Percentiles rank a stretch among this genome's conserved stretches.
These are phyloP conservation scores for Hibiscus tridactylites DNA, from an alignment of 345 rosid species.

Conservation along the genomic window DNA sequence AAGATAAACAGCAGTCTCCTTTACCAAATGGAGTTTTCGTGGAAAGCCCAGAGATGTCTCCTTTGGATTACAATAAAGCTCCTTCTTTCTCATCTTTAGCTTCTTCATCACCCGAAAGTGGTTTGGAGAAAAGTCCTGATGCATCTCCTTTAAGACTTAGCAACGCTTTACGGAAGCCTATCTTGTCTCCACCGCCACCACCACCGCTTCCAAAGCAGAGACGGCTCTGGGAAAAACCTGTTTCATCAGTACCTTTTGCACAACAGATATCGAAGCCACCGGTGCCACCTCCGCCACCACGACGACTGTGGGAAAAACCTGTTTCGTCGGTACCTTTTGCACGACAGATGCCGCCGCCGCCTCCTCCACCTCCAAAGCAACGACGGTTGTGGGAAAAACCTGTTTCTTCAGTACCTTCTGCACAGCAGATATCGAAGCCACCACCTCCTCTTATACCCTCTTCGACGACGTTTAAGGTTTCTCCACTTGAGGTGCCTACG, in stretches of 20 bases:
- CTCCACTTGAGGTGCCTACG: slow-evolving; percentile 40
- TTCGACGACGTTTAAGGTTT: slow-evolving; percentile 38
- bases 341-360: slow-evolving; percentile 15
- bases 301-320: slow-evolving; percentile 20
- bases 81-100: slow-evolving; percentile 17
- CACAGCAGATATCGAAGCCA: slow-evolving; percentile 32
- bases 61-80: not conserved
- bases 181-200: slow-evolving; percentile 15
- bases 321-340: slow-evolving; percentile 17
- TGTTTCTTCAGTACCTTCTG: slow-evolving; percentile 10
- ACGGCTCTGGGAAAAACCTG: slow-evolving; percentile 21
- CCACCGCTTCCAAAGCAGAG: slow-evolving; percentile 32
- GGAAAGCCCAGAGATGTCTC: slow-evolving; percentile 25
- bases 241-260: slow-evolving; percentile 16
- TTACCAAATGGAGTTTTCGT: slow-evolving; percentile 26
- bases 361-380: slow-evolving; percentile 31
- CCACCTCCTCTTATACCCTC: slow-evolving; percentile 46
- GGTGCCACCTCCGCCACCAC: slow-evolving; percentile 29
- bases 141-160: slow-evolving; percentile 23
- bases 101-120: slow-evolving; percentile 19
- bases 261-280: not conserved
- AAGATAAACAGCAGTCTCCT: slow-evolving; percentile 20
- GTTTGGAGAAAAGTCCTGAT: slow-evolving; percentile 17
- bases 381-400: slow-evolving; percentile 23
- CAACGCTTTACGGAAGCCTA: slow-evolving; percentile 22